Conservation (phyloP, 2,329 filamentous ascomycete genomes). For the Mycosphaerella sp. region DNA sequence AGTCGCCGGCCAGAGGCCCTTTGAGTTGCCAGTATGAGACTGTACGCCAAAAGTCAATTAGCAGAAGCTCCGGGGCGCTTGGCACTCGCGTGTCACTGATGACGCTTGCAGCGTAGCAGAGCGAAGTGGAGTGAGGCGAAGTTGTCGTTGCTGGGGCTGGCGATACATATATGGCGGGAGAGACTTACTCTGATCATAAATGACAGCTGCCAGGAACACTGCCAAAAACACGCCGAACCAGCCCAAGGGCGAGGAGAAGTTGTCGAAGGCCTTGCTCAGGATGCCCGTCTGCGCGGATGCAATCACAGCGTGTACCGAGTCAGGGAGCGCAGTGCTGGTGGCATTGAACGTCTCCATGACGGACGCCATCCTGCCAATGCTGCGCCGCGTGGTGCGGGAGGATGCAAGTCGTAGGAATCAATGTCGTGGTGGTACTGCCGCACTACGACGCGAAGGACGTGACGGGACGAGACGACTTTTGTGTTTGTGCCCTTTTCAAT, state of each 20-base stretch:
- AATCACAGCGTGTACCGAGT: slow-evolving; percentile 56
- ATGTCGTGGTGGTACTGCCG: not conserved
- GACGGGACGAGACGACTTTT: not conserved
- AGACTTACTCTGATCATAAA: slow-evolving; percentile 82
- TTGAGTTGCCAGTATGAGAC: slow-evolving; percentile 45
- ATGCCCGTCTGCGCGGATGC: slow-evolving; percentile 50
- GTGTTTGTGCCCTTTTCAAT: not conserved
- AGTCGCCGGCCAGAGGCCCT: slow-evolving; percentile 42
- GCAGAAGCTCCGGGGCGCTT: not conserved
- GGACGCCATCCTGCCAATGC: slow-evolving; percentile 25
- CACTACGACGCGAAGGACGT: no score
- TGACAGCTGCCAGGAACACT: slow-evolving; percentile 61
- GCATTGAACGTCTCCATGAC: slow-evolving; percentile 32
- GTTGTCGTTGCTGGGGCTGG: not conserved
- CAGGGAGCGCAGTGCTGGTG: slow-evolving; percentile 24
- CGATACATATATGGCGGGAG: not conserved
- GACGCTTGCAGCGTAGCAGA: not conserved
- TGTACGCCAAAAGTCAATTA: slow-evolving; percentile 25
- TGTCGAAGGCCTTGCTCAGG: slow-evolving; percentile 51
- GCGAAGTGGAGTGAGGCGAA: not conserved
- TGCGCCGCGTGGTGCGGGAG: not conserved
- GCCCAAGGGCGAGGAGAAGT: slow-evolving; percentile 41
- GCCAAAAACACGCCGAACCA: slow-evolving; percentile 63
- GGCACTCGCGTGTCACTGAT: not conserved
- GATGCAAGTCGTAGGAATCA: not conserved